phyloP scores from a whole-genome alignment of 805 yeast genomes.

The Candida rishiriensis region DNA sequence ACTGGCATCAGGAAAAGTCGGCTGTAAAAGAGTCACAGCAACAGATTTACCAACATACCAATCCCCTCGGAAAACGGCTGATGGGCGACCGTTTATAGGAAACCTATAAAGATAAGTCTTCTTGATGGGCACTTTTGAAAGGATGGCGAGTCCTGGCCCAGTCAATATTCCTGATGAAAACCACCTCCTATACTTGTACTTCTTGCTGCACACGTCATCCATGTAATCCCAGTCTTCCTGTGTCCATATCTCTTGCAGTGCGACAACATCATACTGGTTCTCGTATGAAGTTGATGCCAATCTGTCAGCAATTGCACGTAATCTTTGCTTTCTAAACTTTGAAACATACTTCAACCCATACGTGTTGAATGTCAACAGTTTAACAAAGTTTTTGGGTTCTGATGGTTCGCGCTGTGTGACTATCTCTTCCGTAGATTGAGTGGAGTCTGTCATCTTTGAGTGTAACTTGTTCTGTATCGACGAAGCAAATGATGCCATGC shows the following conservation, averaged over 20 bases:
- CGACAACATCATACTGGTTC: slow-evolving; percentile 71
- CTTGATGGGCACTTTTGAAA: slow-evolving; percentile 80
- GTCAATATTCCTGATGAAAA: slow-evolving; percentile 81
- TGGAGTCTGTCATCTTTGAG: background rate
- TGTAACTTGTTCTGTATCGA: slow-evolving; percentile 1
- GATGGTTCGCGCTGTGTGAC: background rate
- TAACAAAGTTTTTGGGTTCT: slow-evolving; percentile 25
- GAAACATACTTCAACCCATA: slow-evolving; percentile 92
- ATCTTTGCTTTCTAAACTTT: slow-evolving; percentile 58
- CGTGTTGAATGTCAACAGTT: slow-evolving; percentile 64
- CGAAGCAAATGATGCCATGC: slow-evolving; percentile 3
- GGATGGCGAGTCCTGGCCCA: slow-evolving; percentile 88
- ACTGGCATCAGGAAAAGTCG: slow-evolving; percentile 39
- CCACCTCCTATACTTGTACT: slow-evolving; percentile 61
- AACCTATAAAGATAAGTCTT: slow-evolving; percentile 76
- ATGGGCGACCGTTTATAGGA: slow-evolving; percentile 91
- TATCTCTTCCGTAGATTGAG: slow-evolving; percentile 4
- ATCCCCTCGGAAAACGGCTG: slow-evolving; percentile 92
- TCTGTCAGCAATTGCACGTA: slow-evolving; percentile 68
- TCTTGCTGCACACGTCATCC: slow-evolving; percentile 35
- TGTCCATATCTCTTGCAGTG: slow-evolving; percentile 95
- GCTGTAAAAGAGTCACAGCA: slow-evolving; percentile 64
- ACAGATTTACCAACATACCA: slow-evolving; percentile 95
- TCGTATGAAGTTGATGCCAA: slow-evolving; percentile 36
- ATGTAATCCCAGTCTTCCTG: slow-evolving; percentile 76